Conservation (phyloP, 2,329 filamentous ascomycete species). For the Cladosporium sp. region DNA sequence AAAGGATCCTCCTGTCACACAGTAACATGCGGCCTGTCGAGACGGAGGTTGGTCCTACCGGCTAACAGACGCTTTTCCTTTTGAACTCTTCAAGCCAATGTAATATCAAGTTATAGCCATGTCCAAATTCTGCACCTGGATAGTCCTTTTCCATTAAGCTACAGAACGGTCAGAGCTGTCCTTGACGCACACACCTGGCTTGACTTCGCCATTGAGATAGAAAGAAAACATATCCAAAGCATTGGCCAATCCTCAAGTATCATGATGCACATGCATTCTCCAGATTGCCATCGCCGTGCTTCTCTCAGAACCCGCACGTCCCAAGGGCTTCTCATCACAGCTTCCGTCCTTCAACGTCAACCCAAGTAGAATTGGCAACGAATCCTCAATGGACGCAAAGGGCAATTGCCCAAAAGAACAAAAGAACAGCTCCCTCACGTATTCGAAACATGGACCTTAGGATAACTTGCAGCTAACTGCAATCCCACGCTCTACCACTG, state of each 20-base stretch:
- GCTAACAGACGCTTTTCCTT: not conserved
- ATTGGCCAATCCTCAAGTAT: too few species aligned
- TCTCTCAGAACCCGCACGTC: not conserved
- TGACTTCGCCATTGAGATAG: not conserved
- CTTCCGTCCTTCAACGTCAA: too few species aligned
- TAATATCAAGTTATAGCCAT: too few species aligned
- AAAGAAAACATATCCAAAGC: too few species aligned
- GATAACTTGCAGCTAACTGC: conserved; percentile 15
- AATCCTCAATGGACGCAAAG: not conserved
- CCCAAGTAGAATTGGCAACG: not conserved
- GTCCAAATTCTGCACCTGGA: too few species aligned
- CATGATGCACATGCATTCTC: too few species aligned
- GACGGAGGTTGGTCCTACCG: not conserved
- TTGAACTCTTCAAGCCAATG: not conserved
- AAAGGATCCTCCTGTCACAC: not conserved
- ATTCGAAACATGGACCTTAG: conserved; percentile 21
- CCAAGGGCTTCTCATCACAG: not conserved
- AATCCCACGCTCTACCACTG: conserved; percentile 23
- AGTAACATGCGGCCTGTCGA: not conserved
- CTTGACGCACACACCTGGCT: not conserved
- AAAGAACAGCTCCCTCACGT: conserved; percentile 21
- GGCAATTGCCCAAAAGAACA: not conserved
- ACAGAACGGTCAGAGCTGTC: not conserved
- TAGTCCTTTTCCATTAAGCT: too few species aligned
- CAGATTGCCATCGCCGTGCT: too few species aligned